A percentile compares a stretch with the other conserved stretches of the same genome.
phyloP scores from a whole-genome alignment of 768 basidiomycete genomes.

The Trametes cingulata region DNA sequence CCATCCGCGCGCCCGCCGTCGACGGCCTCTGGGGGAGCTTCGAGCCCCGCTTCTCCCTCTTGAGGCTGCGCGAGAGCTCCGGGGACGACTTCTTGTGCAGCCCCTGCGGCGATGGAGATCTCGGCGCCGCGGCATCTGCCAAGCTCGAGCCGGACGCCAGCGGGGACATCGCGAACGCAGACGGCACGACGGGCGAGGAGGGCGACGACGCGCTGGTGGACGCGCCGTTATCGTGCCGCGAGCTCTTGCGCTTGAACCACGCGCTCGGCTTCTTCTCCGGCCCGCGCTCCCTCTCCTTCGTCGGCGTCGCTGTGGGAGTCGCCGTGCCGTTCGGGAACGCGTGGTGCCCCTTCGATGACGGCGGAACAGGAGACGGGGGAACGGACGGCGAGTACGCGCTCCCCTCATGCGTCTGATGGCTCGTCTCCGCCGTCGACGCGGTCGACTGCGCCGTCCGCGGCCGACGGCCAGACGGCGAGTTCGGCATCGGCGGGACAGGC shows the following conservation, averaged over 20 bases:
- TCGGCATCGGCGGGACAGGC: conserved; percentile 27
- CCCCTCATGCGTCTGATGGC: conserved; percentile 29
- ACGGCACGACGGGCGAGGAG: background rate
- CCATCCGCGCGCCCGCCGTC: conserved; percentile 38
- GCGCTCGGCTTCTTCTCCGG: conserved; percentile 42
- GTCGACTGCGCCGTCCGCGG: conserved; percentile 28
- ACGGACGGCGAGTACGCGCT: conserved; percentile 1
- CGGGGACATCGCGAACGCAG: conserved; percentile 8
- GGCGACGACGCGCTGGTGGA: conserved; percentile 15
- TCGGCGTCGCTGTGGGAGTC: conserved; percentile 1
- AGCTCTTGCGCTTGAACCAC: conserved; percentile 61
- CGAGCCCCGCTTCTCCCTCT: conserved; percentile 12
- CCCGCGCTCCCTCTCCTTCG: conserved; percentile 28
- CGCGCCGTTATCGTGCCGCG: conserved; percentile 25
- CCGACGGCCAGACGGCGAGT: conserved; percentile 17
- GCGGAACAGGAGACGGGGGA: conserved; percentile 22
- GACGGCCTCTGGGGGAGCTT: conserved; percentile 37
- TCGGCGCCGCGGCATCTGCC: background rate
- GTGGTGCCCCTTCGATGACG: conserved; percentile 8
- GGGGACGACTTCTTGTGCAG: conserved; percentile 29
- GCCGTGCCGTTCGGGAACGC: conserved; percentile 30
- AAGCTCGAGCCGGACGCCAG: conserved; percentile 17
- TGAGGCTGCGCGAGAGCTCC: conserved; percentile 17
- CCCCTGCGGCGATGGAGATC: background rate
- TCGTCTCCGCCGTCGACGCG: conserved; percentile 30